Conservation (phyloP, 106 monocot genomes). For the Dendrobium officinale region DNA sequence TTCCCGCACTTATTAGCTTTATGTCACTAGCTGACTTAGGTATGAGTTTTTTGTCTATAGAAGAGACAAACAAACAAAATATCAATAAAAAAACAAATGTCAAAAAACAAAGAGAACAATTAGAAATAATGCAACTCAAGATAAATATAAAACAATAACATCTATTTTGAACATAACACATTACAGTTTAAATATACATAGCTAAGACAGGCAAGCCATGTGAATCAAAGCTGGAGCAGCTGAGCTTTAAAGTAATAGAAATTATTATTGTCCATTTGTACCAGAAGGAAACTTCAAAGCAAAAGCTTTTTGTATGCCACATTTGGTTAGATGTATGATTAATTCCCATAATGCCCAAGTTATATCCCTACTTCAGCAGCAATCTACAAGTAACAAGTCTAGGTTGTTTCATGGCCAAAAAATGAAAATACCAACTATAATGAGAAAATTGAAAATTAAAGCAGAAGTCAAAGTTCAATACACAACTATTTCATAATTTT, state of each 20-base stretch:
- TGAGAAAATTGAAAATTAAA: background rate
- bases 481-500: background rate
- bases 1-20: slow-evolving; percentile 21
- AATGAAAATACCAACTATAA: background rate
- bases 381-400: background rate
- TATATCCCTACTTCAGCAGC: background rate
- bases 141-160: background rate
- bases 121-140: background rate
- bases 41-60: slow-evolving; percentile 16
- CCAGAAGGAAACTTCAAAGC: background rate
- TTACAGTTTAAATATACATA: background rate
- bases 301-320: background rate
- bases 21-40: slow-evolving; percentile 18
- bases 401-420: background rate
- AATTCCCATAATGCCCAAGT: background rate
- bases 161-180: background rate
- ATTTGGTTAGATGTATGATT: background rate
- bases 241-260: background rate
- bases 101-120: background rate
- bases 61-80: background rate
- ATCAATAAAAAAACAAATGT: background rate
- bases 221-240: background rate
- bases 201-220: background rate
- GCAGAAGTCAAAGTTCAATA: background rate
- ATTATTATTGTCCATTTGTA: background rate